Conservation (phyloP, 139 green algal genomes). For the Chlamydomonas sp. region DNA sequence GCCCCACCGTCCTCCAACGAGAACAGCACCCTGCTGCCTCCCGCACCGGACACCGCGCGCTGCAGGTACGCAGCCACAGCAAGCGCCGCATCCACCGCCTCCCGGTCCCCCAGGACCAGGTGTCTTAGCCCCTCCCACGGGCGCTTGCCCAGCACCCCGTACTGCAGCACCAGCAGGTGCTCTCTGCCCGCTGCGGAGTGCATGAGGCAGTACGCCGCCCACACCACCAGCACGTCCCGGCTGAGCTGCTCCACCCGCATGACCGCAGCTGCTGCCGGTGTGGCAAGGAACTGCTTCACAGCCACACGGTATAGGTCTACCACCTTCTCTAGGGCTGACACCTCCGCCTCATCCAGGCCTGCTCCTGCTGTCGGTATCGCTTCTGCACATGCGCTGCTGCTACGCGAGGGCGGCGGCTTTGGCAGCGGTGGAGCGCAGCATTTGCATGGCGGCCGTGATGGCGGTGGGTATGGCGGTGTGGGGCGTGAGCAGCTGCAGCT, state of each 20-base stretch:
- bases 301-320: conserved; percentile 46
- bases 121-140: conserved; percentile 50
- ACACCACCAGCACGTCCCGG: conserved; percentile 55
- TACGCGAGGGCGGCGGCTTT: conserved; percentile 30
- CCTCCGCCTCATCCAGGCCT: conserved; percentile 1
- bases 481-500: conserved; percentile 13
- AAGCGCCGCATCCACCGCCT: conserved; percentile 36
- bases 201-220: conserved; percentile 55
- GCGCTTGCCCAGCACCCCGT: conserved; percentile 35
- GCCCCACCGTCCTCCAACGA: conserved; percentile 13
- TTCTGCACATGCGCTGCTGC: not conserved
- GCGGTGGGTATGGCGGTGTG: not conserved
- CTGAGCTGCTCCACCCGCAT: conserved; percentile 53
- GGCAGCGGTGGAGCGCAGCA: conserved; percentile 39
- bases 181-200: not conserved
- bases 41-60: not conserved
- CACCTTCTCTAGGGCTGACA: conserved; percentile 26
- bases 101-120: conserved; percentile 48
- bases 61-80: conserved; percentile 52
- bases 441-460: conserved; percentile 40
- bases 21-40: conserved; percentile 22
- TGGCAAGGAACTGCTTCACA: too few species aligned
- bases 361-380: not conserved
- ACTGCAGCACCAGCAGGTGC: not conserved
- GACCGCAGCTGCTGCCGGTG: too few species aligned